These are phyloP conservation scores for Periglandula ipomoeae DNA, from an alignment of 2,329 filamentous ascomycete genomes.

Conservation along the genomic window DNA sequence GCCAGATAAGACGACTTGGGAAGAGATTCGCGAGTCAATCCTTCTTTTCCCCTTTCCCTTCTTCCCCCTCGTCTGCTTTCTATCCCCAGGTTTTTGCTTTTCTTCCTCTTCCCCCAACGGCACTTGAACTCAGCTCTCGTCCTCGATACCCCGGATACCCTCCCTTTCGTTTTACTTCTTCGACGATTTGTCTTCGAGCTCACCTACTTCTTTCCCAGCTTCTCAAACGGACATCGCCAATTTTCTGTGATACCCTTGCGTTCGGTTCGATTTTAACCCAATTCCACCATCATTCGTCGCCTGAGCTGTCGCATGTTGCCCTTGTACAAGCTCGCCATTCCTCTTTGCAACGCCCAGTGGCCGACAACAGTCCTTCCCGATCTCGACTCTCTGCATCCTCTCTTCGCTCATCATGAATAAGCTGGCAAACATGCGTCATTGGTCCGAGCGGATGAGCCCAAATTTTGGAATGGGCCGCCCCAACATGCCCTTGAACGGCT, in stretches of 20 bases:
- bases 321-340: constrained; percentile 1
- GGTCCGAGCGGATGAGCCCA: constrained; percentile 60
- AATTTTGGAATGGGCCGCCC: constrained; percentile 56
- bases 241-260: constrained; percentile 15
- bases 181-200: constrained; percentile 6
- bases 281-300: constrained; percentile 13
- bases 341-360: constrained; percentile 1
- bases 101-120: constrained; percentile 2
- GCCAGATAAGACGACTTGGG: constrained; percentile 8
- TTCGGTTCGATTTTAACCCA: constrained; percentile 17
- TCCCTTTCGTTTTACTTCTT: constrained; percentile 14
- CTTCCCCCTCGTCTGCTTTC: constrained; percentile 7
- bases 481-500: constrained; percentile 45
- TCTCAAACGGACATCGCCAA: neutral
- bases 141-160: constrained; percentile 11
- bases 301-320: constrained; percentile 8
- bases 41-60: constrained; percentile 12
- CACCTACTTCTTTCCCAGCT: neutral
- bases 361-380: constrained; percentile 1
- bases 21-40: constrained; percentile 10
- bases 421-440: constrained; percentile 63
- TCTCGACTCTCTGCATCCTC: neutral
- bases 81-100: neutral
- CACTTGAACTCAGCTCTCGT: neutral
- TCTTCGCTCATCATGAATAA: constrained; percentile 52